phyloP scores from a whole-genome alignment of 2,329 filamentous ascomycete genomes.

The Calcarisporium arbuscula region DNA sequence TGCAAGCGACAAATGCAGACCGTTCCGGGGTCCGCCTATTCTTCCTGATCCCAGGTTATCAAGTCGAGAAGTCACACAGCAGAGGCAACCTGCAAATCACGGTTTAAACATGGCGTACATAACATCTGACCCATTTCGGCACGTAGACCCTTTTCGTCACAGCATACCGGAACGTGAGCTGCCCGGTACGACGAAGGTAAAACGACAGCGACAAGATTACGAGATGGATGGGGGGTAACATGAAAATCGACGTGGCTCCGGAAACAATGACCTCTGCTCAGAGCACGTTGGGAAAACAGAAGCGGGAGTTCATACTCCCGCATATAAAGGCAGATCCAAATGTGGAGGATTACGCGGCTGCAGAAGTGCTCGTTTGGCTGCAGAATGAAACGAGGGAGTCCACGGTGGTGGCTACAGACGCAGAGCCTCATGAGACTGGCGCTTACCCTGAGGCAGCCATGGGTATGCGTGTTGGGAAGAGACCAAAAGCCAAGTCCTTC shows the following conservation, averaged over 20 bases:
- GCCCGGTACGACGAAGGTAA: background rate
- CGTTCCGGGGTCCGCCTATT: too few relatives aligned
- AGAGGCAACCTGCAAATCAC: background rate
- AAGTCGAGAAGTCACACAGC: too few relatives aligned
- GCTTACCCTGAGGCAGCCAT: too few relatives aligned
- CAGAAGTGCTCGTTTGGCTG: slow-evolving; percentile 9
- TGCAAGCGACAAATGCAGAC: background rate
- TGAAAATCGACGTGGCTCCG: too few relatives aligned
- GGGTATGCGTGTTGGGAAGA: too few relatives aligned
- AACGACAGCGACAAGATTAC: background rate
- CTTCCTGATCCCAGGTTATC: background rate
- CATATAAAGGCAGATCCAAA: too few relatives aligned
- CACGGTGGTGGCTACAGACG: background rate
- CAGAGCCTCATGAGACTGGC: background rate
- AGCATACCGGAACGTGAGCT: background rate
- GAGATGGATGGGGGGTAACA: too few relatives aligned
- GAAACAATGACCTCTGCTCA: too few relatives aligned
- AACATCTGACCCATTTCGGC: background rate
- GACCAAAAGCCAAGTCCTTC: too few relatives aligned
- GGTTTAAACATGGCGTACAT: too few relatives aligned
- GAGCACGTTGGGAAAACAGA: too few relatives aligned
- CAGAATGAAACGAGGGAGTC: slow-evolving; percentile 5
- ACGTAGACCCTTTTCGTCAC: background rate
- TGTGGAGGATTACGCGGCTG: slow-evolving; percentile 10
- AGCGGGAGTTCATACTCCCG: too few relatives aligned